These are phyloP conservation scores for Lentinus brumalis DNA, from an alignment of 768 basidiomycete genomes.

Conservation along the genomic window DNA sequence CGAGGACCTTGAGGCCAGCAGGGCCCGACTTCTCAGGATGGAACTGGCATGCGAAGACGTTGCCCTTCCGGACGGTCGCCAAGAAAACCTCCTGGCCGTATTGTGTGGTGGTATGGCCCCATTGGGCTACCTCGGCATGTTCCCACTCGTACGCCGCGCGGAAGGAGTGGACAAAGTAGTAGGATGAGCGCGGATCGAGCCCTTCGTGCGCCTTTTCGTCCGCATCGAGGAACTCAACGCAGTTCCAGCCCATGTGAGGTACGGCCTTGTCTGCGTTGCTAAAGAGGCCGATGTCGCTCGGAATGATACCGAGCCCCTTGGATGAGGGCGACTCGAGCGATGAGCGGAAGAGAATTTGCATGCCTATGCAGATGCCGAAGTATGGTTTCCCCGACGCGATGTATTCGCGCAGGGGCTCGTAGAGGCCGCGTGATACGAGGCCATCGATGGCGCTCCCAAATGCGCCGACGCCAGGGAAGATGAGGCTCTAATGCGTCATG, in stretches of 20 bases:
- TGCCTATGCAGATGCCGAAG: slow-evolving; percentile 97
- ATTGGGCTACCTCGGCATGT: slow-evolving; percentile 61
- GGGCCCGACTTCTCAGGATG: slow-evolving; percentile 97
- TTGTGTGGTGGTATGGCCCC: slow-evolving; percentile 85
- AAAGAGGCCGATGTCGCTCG: slow-evolving; percentile 79
- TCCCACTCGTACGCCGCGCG: slow-evolving; percentile 73
- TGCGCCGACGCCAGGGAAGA: slow-evolving; percentile 96
- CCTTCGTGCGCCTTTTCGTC: slow-evolving; percentile 44
- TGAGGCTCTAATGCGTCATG: slow-evolving; percentile 64
- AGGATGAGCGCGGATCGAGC: slow-evolving; percentile 60
- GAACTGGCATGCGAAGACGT: slow-evolving; percentile 93
- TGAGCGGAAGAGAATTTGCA: slow-evolving; percentile 92
- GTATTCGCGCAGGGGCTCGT: slow-evolving; percentile 80
- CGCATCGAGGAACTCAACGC: slow-evolving; percentile 59
- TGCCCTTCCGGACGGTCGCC: slow-evolving; percentile 77
- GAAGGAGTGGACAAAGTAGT: slow-evolving; percentile 98
- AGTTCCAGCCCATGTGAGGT: slow-evolving; percentile 99
- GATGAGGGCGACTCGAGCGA: slow-evolving; percentile 74
- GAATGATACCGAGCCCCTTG: slow-evolving; percentile 82
- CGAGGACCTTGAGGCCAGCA: slow-evolving; percentile 80
- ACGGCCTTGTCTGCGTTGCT: slow-evolving; percentile 76
- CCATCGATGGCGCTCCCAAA: slow-evolving; percentile 87
- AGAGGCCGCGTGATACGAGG: slow-evolving; percentile 69
- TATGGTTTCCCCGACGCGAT: slow-evolving; percentile 89
- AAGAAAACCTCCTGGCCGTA: slow-evolving; percentile 95